Evolutionary conservation across 2,329 filamentous ascomycete genomes (phyloP).

Genomic region (Beauveria medogensis): DNA sequence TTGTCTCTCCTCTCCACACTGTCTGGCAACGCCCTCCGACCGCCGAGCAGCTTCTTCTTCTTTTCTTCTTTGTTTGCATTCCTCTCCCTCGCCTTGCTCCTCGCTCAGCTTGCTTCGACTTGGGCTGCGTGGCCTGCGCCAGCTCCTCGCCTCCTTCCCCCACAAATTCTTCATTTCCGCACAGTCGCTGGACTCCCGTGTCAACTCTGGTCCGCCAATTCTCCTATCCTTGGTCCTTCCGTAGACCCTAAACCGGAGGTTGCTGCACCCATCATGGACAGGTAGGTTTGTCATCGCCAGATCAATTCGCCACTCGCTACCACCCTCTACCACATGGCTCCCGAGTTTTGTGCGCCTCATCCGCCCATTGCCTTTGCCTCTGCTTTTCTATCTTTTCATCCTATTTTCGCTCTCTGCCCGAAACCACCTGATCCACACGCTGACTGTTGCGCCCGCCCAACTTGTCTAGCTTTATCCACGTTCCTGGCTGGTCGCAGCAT

Average conservation of each 20-base stretch:
- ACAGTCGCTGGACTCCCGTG: neutral
- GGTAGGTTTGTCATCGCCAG: conserved; percentile 1
- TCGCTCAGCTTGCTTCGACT: neutral
- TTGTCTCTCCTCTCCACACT: conserved; percentile 1
- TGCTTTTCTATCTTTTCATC: no score
- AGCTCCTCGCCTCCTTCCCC: neutral
- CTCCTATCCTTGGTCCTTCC: conserved; percentile 2
- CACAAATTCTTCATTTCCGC: neutral
- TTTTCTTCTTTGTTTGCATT: neutral
- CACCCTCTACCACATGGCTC: neutral
- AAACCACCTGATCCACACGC: neutral
- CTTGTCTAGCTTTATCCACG: conserved; percentile 41
- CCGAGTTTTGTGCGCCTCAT: neutral
- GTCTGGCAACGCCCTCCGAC: conserved; percentile 4
- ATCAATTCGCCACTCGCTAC: neutral
- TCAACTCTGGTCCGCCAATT: neutral
- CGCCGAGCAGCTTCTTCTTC: neutral
- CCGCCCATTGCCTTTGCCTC: neutral
- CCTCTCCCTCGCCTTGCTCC: neutral
- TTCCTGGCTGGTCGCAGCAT: conserved; percentile 45
- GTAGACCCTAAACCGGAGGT: conserved; percentile 9
- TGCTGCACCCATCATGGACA: conserved; percentile 6
- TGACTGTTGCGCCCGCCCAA: conserved; percentile 1
- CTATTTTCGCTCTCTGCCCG: neutral
- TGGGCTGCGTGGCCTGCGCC: neutral